Conservation (phyloP, 75 land plant genomes). For the Picea glauca region DNA sequence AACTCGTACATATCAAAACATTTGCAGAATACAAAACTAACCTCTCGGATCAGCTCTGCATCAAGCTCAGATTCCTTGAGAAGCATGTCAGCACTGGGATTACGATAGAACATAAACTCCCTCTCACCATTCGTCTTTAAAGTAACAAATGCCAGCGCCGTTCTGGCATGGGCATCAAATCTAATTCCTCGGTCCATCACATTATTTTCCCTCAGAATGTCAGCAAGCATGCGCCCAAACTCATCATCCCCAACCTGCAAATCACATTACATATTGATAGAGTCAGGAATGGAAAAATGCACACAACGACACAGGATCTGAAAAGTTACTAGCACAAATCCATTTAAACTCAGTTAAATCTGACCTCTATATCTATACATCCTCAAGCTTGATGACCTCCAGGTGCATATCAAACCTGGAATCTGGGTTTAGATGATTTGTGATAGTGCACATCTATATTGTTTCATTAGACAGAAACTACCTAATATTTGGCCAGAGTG, state of each 20-base stretch:
- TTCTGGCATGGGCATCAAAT: conserved; percentile 65
- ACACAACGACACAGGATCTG: background rate
- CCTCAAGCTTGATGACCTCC: too few relatives aligned
- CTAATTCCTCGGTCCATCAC: conserved; percentile 47
- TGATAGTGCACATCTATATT: too few relatives aligned
- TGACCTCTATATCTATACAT: too few relatives aligned
- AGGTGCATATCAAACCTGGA: too few relatives aligned
- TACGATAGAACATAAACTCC: conserved; percentile 81
- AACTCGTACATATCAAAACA: background rate
- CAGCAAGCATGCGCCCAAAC: conserved; percentile 77
- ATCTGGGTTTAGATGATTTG: too few relatives aligned
- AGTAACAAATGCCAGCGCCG: conserved; percentile 84
- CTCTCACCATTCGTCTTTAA: conserved; percentile 68
- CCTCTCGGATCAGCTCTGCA: conserved; percentile 38
- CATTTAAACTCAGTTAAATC: background rate
- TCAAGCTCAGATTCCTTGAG: conserved; percentile 54
- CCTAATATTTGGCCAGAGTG: too few relatives aligned
- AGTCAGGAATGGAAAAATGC: background rate
- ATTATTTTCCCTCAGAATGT: conserved; percentile 56
- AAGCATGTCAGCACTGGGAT: conserved; percentile 83
- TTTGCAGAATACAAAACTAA: background rate
- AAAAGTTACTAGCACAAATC: background rate
- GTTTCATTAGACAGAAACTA: too few relatives aligned
- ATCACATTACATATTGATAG: conserved; percentile 1
- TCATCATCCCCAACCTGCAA: conserved; percentile 76